Percentiles rank a stretch among this genome's conserved stretches.
These are phyloP conservation scores for Zostera marina DNA, from an alignment of 116 monocot species.

Conservation along the genomic window DNA sequence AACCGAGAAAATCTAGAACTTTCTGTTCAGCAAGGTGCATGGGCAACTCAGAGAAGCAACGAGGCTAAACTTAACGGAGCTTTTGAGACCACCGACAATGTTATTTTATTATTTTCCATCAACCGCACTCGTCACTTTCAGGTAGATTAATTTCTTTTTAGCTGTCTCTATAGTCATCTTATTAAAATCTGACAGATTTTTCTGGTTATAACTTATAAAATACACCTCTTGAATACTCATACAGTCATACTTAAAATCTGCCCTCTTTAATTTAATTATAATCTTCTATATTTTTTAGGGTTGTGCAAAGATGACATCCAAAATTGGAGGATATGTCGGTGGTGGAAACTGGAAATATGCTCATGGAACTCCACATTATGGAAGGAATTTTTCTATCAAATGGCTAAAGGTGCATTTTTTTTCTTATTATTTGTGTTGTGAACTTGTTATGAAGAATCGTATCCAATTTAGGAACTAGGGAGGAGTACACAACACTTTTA, in stretches of 20 bases:
- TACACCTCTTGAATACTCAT: neutral
- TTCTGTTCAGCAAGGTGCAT: conserved; percentile 98
- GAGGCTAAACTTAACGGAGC: conserved; percentile 99
- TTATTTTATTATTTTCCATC: conserved; percentile 96
- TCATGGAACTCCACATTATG: conserved; percentile 98
- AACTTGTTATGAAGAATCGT: no score
- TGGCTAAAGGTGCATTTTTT: conserved; percentile 77
- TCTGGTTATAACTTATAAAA: no score
- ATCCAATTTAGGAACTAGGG: no score
- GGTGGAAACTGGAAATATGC: conserved; percentile 99
- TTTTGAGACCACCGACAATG: conserved; percentile 90
- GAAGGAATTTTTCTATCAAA: conserved; percentile 88
- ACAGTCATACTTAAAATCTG: neutral
- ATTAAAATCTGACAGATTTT: no score
- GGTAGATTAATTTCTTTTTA: conserved; percentile 19
- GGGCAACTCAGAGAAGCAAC: conserved; percentile 99
- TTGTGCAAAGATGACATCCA: conserved; percentile 98
- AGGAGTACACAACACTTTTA: no score
- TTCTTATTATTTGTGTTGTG: no score
- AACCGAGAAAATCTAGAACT: conserved; percentile 98
- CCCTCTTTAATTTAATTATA: neutral
- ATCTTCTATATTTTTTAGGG: conserved; percentile 35
- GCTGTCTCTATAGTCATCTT: neutral
- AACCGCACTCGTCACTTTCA: conserved; percentile 97
- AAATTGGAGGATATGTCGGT: conserved; percentile 93